A percentile compares a stretch with the other conserved stretches of the same genome.
phyloP scores from a whole-genome alignment of 345 rosid genomes.

The Toxicodendron radicans region DNA sequence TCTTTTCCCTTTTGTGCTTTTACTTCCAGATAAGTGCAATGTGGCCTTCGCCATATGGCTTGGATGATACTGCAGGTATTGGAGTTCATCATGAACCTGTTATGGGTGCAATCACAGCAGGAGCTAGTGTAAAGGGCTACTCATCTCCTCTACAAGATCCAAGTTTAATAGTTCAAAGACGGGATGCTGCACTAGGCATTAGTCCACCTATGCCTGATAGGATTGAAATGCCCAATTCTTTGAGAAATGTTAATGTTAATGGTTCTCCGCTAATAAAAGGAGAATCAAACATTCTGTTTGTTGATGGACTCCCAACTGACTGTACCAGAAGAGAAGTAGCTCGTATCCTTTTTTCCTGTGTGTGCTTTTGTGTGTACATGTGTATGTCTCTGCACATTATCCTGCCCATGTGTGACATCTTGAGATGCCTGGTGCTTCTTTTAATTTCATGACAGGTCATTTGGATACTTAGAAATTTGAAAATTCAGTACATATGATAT shows the following conservation, averaged over 20 bases:
- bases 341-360: slow-evolving; percentile 24
- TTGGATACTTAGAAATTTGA: neutral
- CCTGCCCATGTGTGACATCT: slow-evolving; percentile 1
- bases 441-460: neutral
- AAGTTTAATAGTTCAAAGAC: slow-evolving; percentile 26
- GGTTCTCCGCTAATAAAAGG: slow-evolving; percentile 14
- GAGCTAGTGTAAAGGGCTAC: slow-evolving; percentile 30
- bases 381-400: neutral
- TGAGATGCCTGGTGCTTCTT: neutral
- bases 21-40: slow-evolving; percentile 26
- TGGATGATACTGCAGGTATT: slow-evolving; percentile 22
- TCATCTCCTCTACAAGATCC: slow-evolving; percentile 37
- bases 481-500: neutral
- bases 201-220: slow-evolving; percentile 31
- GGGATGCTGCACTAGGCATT: slow-evolving; percentile 28
- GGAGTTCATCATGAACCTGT: slow-evolving; percentile 29
- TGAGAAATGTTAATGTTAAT: slow-evolving; percentile 32
- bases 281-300: slow-evolving; percentile 51
- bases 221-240: slow-evolving; percentile 31
- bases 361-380: neutral
- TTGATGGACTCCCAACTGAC: too few species aligned
- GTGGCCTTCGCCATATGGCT: slow-evolving; percentile 30
- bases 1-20: neutral
- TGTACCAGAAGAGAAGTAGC: too few species aligned
- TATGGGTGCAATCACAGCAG: slow-evolving; percentile 29